Base-by-base conservation (phyloP, 345 rosid species). In the Luvunga scandens region DNA sequence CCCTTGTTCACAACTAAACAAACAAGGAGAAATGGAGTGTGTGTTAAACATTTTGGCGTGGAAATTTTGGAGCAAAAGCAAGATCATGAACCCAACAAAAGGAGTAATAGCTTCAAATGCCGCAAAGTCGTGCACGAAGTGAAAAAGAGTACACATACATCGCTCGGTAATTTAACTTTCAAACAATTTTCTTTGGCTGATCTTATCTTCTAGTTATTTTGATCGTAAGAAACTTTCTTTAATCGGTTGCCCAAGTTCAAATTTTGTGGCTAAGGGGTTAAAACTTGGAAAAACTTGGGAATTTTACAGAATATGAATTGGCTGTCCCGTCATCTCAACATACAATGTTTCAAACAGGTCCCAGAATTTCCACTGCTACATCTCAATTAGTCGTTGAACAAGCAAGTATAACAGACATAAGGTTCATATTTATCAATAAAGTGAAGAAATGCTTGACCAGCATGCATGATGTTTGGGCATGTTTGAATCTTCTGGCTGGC, bases 1-100 rank as follows among this genome's bases (percentile, higher is more conserved):
- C 50, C 13, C 50, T 45, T 45, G 50, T 13, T 45, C 50, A 45
- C 50, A 12, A 45, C 50, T 45, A 2, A 45, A 14, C 50, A 45
- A 45, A 3, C 18, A 13, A 42, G 9, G 1, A 78, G 84, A 19
- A 65, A 66, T 36, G 73, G 18, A 4, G 75, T 57, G 5, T 65
- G n/a, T 3, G 42, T 68, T 0, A 76, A 81, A 56, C 69, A 76
- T 59, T 81, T 84, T 28, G 87, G 84, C 12, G 84, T 76, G n/a
- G 63, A 69, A 21, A 61, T 84, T 16, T 10, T 18, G 9, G 68
- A 74, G 50, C 50, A 45, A 45, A 45, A 45, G 50, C 50, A 45
- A 13, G 18, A 45, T 19, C 67, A 59, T 22, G 27, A 45, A 19
- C 36, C 81, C 53, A 16, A 56, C 25, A 77, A 34, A 65, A 77